phyloP scores from a whole-genome alignment of 192 early-diverging fungal genomes.

The Geosiphon pyriformis region DNA sequence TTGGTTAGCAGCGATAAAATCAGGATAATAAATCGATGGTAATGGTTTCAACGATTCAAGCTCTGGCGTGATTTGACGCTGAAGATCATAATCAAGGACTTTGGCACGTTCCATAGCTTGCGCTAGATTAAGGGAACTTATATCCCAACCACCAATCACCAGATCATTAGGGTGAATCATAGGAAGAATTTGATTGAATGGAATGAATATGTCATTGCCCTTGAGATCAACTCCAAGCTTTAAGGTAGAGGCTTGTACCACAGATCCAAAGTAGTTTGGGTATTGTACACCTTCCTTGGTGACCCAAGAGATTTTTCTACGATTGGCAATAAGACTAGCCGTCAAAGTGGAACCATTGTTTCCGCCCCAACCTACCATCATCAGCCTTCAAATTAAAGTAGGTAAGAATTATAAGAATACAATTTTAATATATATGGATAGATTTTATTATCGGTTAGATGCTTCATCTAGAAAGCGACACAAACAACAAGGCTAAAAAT shows the following conservation, averaged over 20 bases:
- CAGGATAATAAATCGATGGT: constrained; percentile 97
- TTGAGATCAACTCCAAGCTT: constrained; percentile 84
- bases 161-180: constrained; percentile 97
- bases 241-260: constrained; percentile 93
- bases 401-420: too few relatives aligned
- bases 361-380: constrained; percentile 99
- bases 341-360: constrained; percentile 99
- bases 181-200: constrained; percentile 89
- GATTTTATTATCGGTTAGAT: too few relatives aligned
- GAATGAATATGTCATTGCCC: constrained; percentile 87
- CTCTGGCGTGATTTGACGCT: constrained; percentile 83
- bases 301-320: constrained; percentile 78
- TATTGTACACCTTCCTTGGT: constrained; percentile 89
- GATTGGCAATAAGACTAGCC: constrained; percentile 95
- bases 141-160: constrained; percentile 99
- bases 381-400: constrained; percentile 56
- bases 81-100: constrained; percentile 94
- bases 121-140: constrained; percentile 77
- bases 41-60: constrained; percentile 80
- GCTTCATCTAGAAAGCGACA: too few relatives aligned
- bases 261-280: constrained; percentile 97
- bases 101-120: constrained; percentile 92
- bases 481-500: too few relatives aligned
- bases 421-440: too few relatives aligned
- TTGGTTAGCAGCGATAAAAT: constrained; percentile 99